A percentile compares a stretch with the other conserved stretches of the same genome.
These are phyloP conservation scores for Rasamsonia emersonii DNA, from an alignment of 2,329 filamentous ascomycete species.

Conservation along the genomic window DNA sequence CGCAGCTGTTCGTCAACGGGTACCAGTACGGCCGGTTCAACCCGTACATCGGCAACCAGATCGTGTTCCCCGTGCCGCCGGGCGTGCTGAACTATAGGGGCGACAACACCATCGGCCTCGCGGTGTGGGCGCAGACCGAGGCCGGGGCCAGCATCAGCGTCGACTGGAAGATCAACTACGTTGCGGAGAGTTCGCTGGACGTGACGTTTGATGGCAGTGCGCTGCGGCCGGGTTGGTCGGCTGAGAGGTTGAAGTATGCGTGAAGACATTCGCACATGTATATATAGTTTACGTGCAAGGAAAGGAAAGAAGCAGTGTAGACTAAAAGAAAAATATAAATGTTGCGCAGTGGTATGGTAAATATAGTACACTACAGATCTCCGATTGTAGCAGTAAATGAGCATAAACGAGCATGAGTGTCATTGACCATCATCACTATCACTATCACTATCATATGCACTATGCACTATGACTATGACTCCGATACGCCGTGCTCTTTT, in stretches of 20 bases:
- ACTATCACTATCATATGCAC: constrained; percentile 3
- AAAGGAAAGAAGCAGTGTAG: no score
- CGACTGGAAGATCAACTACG: constrained; percentile 47
- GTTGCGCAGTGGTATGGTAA: no score
- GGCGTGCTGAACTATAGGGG: constrained; percentile 52
- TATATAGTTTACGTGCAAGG: no score
- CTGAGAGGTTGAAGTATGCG: constrained; percentile 28
- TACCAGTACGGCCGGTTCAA: constrained; percentile 56
- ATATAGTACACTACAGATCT: no score
- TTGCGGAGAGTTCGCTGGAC: constrained; percentile 45
- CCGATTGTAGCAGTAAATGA: no score
- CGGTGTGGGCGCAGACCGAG: constrained; percentile 50
- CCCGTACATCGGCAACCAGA: constrained; percentile 53
- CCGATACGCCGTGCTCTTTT: constrained; percentile 27
- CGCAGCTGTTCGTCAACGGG: constrained; percentile 55
- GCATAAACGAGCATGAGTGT: no score
- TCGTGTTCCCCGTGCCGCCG: constrained; percentile 51
- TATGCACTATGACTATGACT: constrained; percentile 15
- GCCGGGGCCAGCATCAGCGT: constrained; percentile 47
- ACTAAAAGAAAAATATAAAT: no score
- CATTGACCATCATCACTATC: constrained; percentile 5
- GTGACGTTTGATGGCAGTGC: constrained; percentile 41
- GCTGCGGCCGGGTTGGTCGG: constrained; percentile 45
- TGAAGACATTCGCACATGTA: no score
- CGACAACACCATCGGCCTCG: constrained; percentile 49